Base-by-base conservation (phyloP, 345 rosid genomes). In the Iberis pinnata region DNA sequence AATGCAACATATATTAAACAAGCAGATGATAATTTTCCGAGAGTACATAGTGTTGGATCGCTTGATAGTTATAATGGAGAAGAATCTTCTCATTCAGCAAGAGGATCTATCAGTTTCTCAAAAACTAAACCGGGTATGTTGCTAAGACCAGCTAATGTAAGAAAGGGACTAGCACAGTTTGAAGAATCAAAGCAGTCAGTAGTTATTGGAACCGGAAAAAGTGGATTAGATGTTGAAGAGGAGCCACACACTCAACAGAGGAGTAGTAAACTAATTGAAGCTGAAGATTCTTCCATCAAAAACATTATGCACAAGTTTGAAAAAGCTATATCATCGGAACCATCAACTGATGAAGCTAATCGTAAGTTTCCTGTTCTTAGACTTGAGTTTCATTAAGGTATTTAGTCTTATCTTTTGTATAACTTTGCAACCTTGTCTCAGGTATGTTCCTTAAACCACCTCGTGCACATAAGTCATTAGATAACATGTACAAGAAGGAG, bases 61-160 rank as follows among this genome's bases (percentile, higher is more conserved):
- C 61, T 6, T 27, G 86, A 79, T 44, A 72, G 59, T 71, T 73
- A 74, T 6, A 63, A 61, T 25, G 80, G 70, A 45, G 86, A 81
- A 64, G 81, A 76, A 18, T 43, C 73, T 33, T 58, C 72, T n/a
- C 53, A 61, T 45, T 61, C 89, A 55, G 68, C 42, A 65, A 77
- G 56, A 55, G 81, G 82, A 61, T 74, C 79, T 49, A 64, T 92
- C 69, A 57, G 81, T 60, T 88, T 78, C 73, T 80, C 90, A 64
- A 82, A 64, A 80, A 88, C 97, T 18, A 81, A 73, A 64, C 89
- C 93, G 4, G 97, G 95, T 13, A 79, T 88, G 97, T 60, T 83
- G 73, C 84, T 80, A 35, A 80, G 78, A 72, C 99, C 99, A 49
- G 85, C 89, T 73, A 81, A 80, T 70, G 52, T 65, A 24, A 83